Evolutionary conservation across 306 rosid genomes (phyloP).

Genomic region (Malus domestica): DNA sequence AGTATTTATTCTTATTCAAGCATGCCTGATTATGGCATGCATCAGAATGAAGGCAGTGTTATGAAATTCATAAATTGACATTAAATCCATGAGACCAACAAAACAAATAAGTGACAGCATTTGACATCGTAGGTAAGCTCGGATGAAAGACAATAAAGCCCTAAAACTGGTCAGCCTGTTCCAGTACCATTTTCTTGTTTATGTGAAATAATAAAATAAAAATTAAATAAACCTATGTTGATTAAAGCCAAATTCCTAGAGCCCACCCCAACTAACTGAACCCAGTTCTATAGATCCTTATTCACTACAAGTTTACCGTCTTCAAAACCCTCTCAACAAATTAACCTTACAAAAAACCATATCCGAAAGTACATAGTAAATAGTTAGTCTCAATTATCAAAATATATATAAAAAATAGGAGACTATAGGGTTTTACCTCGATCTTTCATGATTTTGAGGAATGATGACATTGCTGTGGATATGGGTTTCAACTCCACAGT

Average conservation of each 20-base stretch:
- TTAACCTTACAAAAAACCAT: neutral
- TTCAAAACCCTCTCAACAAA: neutral
- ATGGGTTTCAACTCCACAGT: conserved; percentile 63
- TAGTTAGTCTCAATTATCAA: neutral
- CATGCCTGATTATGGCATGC: neutral
- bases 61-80: neutral
- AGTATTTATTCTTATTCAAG: neutral
- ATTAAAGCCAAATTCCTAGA: neutral
- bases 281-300: neutral
- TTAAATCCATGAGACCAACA: neutral
- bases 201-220: neutral
- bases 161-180: neutral
- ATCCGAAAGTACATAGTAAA: neutral
- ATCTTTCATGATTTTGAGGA: conserved; percentile 75
- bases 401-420: neutral
- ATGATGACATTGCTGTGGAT: conserved; percentile 70
- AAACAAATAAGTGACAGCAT: neutral
- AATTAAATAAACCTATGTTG: neutral
- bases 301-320: neutral
- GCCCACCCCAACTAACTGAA: neutral
- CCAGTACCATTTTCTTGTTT: neutral
- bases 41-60: neutral
- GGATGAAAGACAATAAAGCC: neutral
- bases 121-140: neutral
- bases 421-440: conserved; percentile 38